Conservation (phyloP, 78 protist genomes). For the Dictyostelium brefeldianum region DNA sequence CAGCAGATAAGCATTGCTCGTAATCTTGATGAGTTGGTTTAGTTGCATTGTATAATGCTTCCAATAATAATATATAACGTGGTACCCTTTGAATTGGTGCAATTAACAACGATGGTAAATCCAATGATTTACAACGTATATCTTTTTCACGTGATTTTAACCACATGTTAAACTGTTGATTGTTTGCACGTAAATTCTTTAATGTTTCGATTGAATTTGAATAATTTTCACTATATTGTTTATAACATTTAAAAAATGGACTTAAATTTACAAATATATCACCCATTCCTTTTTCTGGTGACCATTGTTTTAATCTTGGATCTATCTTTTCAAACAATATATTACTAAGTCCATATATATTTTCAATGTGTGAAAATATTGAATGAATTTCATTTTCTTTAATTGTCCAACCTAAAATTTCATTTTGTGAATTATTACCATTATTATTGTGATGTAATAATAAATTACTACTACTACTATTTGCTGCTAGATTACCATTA, state of each 20-base stretch:
- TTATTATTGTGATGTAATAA: background rate
- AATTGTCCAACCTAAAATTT: background rate
- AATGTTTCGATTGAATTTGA: slow-evolving; percentile 34
- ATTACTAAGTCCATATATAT: slow-evolving; percentile 34
- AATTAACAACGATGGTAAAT: slow-evolving; percentile 53
- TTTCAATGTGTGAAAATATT: slow-evolving; percentile 72
- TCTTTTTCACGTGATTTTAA: slow-evolving; percentile 52
- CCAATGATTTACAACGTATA: slow-evolving; percentile 49
- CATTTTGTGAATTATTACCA: background rate
- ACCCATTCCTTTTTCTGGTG: background rate
- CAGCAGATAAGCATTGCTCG: slow-evolving; percentile 12
- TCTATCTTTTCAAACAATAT: slow-evolving; percentile 43
- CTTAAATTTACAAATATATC: slow-evolving; percentile 40
- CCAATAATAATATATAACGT: slow-evolving; percentile 50
- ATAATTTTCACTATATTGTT: slow-evolving; percentile 64
- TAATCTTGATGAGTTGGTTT: slow-evolving; percentile 33
- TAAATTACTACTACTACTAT: too few relatives aligned
- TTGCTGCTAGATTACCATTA: background rate
- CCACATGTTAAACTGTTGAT: slow-evolving; percentile 23
- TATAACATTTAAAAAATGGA: slow-evolving; percentile 67
- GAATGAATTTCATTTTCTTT: slow-evolving; percentile 51
- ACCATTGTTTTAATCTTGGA: slow-evolving; percentile 29
- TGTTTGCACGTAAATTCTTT: background rate
- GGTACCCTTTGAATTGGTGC: slow-evolving; percentile 76
- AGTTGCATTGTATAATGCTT: slow-evolving; percentile 35